Evolutionary conservation across 1,284 basidiomycete species (phyloP).

Genomic region (Boletellus sp.): DNA sequence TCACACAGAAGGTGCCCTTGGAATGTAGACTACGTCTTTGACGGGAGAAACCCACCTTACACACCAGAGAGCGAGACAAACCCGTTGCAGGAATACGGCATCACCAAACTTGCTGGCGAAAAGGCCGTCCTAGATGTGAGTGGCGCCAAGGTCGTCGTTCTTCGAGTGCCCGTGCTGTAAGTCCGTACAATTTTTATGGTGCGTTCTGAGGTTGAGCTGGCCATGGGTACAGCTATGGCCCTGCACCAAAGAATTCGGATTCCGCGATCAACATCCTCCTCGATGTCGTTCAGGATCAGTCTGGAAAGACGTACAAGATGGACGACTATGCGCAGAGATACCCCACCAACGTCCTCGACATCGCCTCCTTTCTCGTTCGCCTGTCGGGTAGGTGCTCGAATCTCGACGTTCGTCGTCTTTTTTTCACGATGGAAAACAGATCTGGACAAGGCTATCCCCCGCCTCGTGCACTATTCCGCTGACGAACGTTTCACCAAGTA

Average conservation of each 20-base stretch:
- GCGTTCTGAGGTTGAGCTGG: neutral
- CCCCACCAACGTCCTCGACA: constrained; percentile 76
- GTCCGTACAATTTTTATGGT: constrained; percentile 20
- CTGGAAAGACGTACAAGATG: constrained; percentile 79
- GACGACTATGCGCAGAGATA: constrained; percentile 82
- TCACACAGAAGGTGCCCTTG: constrained; percentile 7
- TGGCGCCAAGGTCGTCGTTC: constrained; percentile 55
- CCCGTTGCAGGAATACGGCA: constrained; percentile 76
- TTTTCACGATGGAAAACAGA: constrained; percentile 23
- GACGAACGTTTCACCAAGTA: constrained; percentile 81
- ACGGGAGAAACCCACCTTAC: constrained; percentile 79
- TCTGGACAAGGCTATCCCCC: constrained; percentile 47
- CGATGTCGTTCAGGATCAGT: constrained; percentile 75
- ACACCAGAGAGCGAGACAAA: constrained; percentile 61
- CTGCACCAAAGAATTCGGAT: constrained; percentile 71
- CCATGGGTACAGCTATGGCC: constrained; percentile 63
- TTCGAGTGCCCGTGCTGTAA: constrained; percentile 79
- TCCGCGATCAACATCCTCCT: constrained; percentile 77
- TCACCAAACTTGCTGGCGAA: constrained; percentile 77
- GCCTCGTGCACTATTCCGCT: constrained; percentile 74
- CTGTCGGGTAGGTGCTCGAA: constrained; percentile 47
- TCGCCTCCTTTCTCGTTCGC: constrained; percentile 70
- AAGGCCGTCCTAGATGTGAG: constrained; percentile 53
- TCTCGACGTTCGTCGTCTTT: neutral
- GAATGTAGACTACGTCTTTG: constrained; percentile 77